Evolutionary conservation across 192 early-diverging fungal genomes (phyloP).

Genomic region (Linnemannia schmuckeri): DNA sequence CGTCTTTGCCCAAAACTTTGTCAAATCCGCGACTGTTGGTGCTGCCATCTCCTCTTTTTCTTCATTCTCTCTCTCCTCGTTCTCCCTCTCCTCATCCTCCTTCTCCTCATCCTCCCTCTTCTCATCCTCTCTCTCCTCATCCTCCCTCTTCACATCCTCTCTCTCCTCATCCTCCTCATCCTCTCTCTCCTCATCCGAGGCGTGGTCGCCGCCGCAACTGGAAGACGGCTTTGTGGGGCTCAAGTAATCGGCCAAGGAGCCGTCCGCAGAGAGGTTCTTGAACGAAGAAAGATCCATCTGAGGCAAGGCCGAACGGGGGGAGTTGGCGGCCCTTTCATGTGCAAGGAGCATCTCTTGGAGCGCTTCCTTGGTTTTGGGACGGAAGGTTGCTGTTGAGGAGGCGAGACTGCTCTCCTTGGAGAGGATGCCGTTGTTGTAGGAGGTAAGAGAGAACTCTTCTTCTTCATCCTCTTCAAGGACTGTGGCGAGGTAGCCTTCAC

Average conservation of each 20-base stretch:
- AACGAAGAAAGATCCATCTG: conserved; percentile 10
- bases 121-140: not conserved
- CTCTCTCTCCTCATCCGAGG: not conserved
- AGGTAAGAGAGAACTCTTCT: not conserved
- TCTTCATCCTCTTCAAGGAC: conserved; percentile 25
- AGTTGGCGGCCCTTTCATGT: not conserved
- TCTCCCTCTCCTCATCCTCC: not conserved
- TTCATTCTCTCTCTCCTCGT: not conserved
- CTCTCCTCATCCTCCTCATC: not conserved
- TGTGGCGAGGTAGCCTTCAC: conserved; percentile 16
- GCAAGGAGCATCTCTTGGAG: conserved; percentile 11
- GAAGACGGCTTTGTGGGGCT: not conserved
- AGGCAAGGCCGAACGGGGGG: not conserved
- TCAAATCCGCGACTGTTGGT: conserved; percentile 25
- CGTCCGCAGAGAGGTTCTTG: not conserved
- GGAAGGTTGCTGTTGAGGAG: conserved; percentile 35
- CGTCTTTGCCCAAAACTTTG: conserved; percentile 39
- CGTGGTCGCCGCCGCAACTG: not conserved
- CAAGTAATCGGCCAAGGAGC: conserved; percentile 1
- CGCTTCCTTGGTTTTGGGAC: conserved; percentile 21
- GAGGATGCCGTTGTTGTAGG: not conserved
- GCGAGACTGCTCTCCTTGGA: not conserved
- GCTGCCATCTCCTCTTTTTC: not conserved
- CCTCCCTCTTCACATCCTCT: too few species aligned
- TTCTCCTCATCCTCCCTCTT: too few species aligned